Evolutionary conservation across 139 green algal species (phyloP).

Genomic region (Ostreobium quekettii): DNA sequence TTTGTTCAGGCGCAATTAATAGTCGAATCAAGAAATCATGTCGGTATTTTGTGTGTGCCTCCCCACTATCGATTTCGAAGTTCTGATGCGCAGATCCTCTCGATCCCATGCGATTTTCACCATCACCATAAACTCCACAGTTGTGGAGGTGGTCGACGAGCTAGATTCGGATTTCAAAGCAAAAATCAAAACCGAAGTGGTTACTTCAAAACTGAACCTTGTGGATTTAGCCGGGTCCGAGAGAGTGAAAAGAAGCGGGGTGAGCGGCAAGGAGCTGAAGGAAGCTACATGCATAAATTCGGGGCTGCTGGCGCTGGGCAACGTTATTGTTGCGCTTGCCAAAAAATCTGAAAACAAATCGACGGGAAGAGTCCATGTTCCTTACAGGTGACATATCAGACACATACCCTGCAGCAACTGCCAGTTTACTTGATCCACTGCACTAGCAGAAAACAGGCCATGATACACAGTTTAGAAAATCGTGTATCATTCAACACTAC

Average conservation of each 20-base stretch:
- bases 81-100: constrained; percentile 30
- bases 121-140: constrained; percentile 41
- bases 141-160: constrained; percentile 42
- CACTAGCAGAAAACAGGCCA: too few species aligned
- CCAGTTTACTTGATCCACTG: too few species aligned
- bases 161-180: constrained; percentile 30
- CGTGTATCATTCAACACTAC: too few species aligned
- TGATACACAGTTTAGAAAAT: too few species aligned
- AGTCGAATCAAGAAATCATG: constrained; percentile 2
- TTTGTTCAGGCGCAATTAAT: background rate
- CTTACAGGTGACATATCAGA: constrained; percentile 26
- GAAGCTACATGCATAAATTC: constrained; percentile 61
- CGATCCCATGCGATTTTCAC: constrained; percentile 65
- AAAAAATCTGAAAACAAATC: constrained; percentile 18
- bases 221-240: constrained; percentile 52
- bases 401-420: too few species aligned
- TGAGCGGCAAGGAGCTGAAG: constrained; percentile 50
- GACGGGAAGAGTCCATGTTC: constrained; percentile 26
- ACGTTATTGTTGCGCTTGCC: constrained; percentile 53
- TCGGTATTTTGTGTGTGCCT: background rate
- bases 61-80: background rate
- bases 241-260: constrained; percentile 41
- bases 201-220: constrained; percentile 50
- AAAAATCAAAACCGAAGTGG: constrained; percentile 28
- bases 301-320: constrained; percentile 57